These are phyloP conservation scores for Citropsis articulata DNA, from an alignment of 345 rosid genomes.

Conservation along the genomic window DNA sequence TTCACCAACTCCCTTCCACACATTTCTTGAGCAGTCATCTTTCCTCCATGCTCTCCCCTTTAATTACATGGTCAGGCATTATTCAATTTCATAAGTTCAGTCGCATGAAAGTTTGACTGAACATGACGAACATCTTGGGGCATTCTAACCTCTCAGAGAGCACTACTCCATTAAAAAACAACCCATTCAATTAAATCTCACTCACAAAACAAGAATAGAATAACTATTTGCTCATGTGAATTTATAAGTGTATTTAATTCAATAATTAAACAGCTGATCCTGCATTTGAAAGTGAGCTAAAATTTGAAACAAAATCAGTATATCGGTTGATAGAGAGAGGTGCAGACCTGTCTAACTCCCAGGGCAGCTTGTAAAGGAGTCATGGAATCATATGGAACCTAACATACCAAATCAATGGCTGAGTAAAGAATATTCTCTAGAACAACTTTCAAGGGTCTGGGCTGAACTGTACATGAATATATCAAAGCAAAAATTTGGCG, in stretches of 20 bases:
- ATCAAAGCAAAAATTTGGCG: neutral
- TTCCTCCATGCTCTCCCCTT: neutral
- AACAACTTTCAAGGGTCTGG: neutral
- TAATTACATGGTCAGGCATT: neutral
- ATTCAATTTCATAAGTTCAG: neutral
- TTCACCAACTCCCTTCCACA: neutral
- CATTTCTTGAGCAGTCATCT: neutral
- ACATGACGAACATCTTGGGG: neutral
- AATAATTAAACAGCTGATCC: neutral
- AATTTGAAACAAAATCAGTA: neutral
- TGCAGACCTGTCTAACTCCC: slow-evolving; percentile 69
- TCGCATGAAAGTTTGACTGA: neutral
- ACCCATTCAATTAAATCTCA: neutral
- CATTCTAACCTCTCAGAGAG: neutral
- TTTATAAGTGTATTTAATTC: neutral
- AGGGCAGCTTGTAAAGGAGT: slow-evolving; percentile 79
- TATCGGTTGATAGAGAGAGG: neutral
- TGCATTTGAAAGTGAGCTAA: neutral
- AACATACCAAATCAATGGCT: slow-evolving; percentile 8
- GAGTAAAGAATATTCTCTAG: neutral
- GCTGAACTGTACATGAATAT: neutral
- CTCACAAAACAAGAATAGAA: neutral
- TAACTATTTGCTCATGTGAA: neutral
- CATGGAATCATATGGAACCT: slow-evolving; percentile 69
- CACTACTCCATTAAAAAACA: neutral